Conservation (phyloP, 441 rosid genomes). For the Hura crepitans region DNA sequence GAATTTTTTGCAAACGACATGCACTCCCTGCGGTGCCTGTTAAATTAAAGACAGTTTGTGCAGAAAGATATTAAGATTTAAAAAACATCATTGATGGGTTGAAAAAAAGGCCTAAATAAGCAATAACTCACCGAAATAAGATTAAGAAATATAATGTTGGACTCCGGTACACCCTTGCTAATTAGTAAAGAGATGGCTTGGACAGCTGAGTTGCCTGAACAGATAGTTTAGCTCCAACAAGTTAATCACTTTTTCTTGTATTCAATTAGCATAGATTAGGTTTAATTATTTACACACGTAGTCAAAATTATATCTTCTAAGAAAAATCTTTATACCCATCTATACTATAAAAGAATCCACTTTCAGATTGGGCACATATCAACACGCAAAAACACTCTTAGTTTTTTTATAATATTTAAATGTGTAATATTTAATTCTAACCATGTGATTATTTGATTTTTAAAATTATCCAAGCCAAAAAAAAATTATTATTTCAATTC, state of each 20-base stretch:
- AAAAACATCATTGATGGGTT: not conserved
- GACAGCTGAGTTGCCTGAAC: slow-evolving; percentile 89
- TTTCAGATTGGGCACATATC: too few relatives aligned
- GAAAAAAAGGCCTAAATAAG: slow-evolving; percentile 4
- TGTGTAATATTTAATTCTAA: too few relatives aligned
- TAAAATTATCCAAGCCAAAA: too few relatives aligned
- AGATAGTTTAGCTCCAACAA: not conserved
- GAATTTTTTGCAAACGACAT: slow-evolving; percentile 85
- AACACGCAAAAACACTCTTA: too few relatives aligned
- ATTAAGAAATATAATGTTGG: slow-evolving; percentile 88
- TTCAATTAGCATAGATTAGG: not conserved
- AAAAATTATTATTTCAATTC: too few relatives aligned
- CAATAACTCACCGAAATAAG: slow-evolving; percentile 70
- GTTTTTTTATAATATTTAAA: too few relatives aligned
- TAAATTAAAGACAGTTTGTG: slow-evolving; percentile 14
- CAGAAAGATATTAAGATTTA: not conserved
- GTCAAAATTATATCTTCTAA: not conserved
- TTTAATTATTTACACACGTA: slow-evolving; percentile 1
- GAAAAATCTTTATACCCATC: not conserved
- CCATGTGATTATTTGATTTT: too few relatives aligned
- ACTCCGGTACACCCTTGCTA: slow-evolving; percentile 90
- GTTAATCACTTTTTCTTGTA: too few relatives aligned
- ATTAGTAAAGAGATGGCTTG: slow-evolving; percentile 81
- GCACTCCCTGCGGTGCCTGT: slow-evolving; percentile 99
- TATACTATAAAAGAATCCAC: too few relatives aligned